A percentile compares a stretch with the other conserved stretches of the same genome.
Evolutionary conservation across 345 rosid species (phyloP).

Genomic region (Rubroshorea leprosula): DNA sequence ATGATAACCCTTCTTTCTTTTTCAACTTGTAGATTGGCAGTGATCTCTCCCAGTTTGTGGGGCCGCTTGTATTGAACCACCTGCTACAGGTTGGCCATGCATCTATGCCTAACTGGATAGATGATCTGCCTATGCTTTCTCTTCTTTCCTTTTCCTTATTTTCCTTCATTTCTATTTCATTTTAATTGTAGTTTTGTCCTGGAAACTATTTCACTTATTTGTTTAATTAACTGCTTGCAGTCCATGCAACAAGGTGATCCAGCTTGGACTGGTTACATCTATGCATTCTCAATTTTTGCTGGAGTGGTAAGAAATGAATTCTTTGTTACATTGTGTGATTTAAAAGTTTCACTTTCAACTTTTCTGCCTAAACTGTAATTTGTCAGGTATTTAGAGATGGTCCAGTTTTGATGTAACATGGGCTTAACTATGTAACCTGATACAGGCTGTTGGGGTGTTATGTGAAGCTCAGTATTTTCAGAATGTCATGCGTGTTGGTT

Average conservation of each 20-base stretch:
- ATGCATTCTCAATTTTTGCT: too few relatives aligned
- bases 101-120: constrained; percentile 8
- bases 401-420: too few relatives aligned
- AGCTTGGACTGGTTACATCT: constrained; percentile 90
- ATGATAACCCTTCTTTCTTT: constrained; percentile 7
- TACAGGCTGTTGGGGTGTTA: constrained; percentile 84
- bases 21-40: constrained; percentile 62
- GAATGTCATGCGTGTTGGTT: too few relatives aligned
- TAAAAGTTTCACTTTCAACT: too few relatives aligned
- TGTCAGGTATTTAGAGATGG: too few relatives aligned
- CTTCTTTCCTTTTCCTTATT: not conserved
- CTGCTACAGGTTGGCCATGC: constrained; percentile 65
- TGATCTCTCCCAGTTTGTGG: constrained; percentile 90
- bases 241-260: constrained; percentile 96
- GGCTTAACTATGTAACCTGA: constrained; percentile 9
- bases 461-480: constrained; percentile 97
- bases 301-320: constrained; percentile 74
- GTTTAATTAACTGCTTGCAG: constrained; percentile 42
- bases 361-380: too few relatives aligned
- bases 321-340: constrained; percentile 9
- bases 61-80: constrained; percentile 80
- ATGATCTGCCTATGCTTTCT: not conserved
- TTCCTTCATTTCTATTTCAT: not conserved
- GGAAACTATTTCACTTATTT: constrained; percentile 16
- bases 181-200: not conserved